A percentile compares a stretch with the other conserved stretches of the same genome.
These are phyloP conservation scores for Vaccinium macrocarpon DNA, from an alignment of 148 eudicot species.

Conservation along the genomic window DNA sequence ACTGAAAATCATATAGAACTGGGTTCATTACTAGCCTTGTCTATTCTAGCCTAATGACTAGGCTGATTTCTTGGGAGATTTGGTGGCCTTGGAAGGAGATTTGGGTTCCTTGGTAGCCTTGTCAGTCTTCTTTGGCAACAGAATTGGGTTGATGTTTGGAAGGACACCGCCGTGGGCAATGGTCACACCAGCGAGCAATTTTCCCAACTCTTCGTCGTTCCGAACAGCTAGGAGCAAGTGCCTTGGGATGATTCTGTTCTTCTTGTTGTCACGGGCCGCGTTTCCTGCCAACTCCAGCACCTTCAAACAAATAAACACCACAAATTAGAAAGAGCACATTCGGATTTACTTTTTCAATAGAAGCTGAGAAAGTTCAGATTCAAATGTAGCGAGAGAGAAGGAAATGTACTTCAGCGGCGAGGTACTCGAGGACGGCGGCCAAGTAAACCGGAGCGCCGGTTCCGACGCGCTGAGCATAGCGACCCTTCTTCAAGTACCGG, in stretches of 20 bases:
- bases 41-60: not conserved
- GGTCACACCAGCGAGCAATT: conserved; percentile 53
- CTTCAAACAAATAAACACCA: conserved; percentile 22
- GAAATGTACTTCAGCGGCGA: conserved; percentile 60
- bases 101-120: conserved; percentile 42
- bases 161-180: conserved; percentile 75
- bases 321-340: not conserved
- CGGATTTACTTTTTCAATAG: not conserved
- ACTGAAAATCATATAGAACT: not conserved
- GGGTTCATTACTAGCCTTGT: not conserved
- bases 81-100: conserved; percentile 48
- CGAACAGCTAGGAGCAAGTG: conserved; percentile 62
- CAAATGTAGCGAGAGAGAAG: not conserved
- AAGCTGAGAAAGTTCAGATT: not conserved
- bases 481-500: conserved; percentile 59
- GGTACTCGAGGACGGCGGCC: conserved; percentile 73
- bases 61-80: conserved; percentile 55
- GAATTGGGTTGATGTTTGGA: conserved; percentile 60
- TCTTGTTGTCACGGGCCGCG: conserved; percentile 72
- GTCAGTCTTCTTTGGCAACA: conserved; percentile 57
- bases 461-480: conserved; percentile 68
- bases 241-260: conserved; percentile 64
- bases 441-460: conserved; percentile 69
- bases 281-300: conserved; percentile 72
- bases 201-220: conserved; percentile 71